Evolutionary conservation across 257 asterid genomes (phyloP), one percentile per base, ranked within the genome.

Genomic region (Solanum sparsipilum): DNA sequence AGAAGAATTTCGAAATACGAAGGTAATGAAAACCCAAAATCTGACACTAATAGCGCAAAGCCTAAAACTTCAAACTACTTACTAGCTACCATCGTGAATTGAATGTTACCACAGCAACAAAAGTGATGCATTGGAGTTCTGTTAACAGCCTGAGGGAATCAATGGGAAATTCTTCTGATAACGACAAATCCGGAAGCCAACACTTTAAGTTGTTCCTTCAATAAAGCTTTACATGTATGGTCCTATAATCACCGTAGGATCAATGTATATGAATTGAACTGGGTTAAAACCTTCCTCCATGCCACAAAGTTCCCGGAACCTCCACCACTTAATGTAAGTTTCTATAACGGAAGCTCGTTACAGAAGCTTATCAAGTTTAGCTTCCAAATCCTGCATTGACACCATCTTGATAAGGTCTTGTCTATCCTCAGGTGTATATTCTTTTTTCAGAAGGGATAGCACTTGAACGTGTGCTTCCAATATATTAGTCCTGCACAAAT

Each of bases 391-490:
- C 74, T 90, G 94, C 73, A 93, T 84, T 3, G 98, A 89, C 48
- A 94, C 90, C 98, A 92, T 92, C 78, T 88, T 91, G 71, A 93
- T 86, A 82, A 93, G 91, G 87, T 83, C 89, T 83, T 92, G 91
- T 86, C 92, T 89, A 79, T 97, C 99, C 90, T 96, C 98, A 23
- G 92, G 89, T 29, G 95, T 88, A 87, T 96, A 96, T 92, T 97
- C 98, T 5, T 95, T 93, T 90, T 93, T 92, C 84, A 97, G 93
- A 87, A 97, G 95, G 88, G 94, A 91, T 60, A 91, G 93, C 71
- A 97, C 95, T 93, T 97, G 99, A 83, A 84, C 79, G 89, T 97
- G 98, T 13, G 99, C 99, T 91, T 97, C 99, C 11, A 95, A 83
- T 73, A 97, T 96, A 90, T 97, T 96, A 81, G 97, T 95, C 96